Percentiles rank a stretch among this genome's conserved stretches.
These are phyloP conservation scores for Parmelia sp. DNA, from an alignment of 495 filamentous ascomycete genomes.

Conservation along the genomic window DNA sequence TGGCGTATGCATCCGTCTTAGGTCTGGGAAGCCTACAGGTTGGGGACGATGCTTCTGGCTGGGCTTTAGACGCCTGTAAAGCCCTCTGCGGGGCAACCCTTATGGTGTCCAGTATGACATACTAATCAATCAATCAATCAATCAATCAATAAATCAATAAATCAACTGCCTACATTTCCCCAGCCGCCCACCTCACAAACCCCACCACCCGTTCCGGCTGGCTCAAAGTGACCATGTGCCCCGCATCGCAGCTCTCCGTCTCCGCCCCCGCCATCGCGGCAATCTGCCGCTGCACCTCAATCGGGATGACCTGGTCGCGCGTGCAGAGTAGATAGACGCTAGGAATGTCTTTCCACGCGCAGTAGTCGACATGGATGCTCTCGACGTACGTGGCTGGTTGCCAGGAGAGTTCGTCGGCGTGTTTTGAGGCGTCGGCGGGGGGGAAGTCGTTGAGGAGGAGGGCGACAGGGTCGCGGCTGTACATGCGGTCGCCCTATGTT, in stretches of 20 bases:
- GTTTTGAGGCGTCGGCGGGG: constrained; percentile 11
- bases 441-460: constrained; percentile 24
- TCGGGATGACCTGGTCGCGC: constrained; percentile 25
- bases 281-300: constrained; percentile 25
- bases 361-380: constrained; percentile 21
- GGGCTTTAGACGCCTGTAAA: too few relatives aligned
- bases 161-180: background rate
- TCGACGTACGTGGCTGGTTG: constrained; percentile 19
- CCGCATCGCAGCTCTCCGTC: constrained; percentile 26
- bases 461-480: background rate
- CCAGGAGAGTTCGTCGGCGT: constrained; percentile 10
- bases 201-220: constrained; percentile 27
- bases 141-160: too few relatives aligned
- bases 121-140: too few relatives aligned
- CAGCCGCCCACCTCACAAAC: constrained; percentile 16
- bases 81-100: too few relatives aligned
- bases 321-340: constrained; percentile 31
- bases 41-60: too few relatives aligned
- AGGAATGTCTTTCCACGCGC: constrained; percentile 30
- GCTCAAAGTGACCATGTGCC: constrained; percentile 31
- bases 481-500: constrained; percentile 10
- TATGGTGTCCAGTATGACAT: too few relatives aligned
- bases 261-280: constrained; percentile 26
- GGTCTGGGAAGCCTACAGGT: too few relatives aligned
- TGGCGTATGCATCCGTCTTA: too few relatives aligned